Base-by-base conservation (phyloP, 768 basidiomycete genomes). In the Tulasnella calospora region DNA sequence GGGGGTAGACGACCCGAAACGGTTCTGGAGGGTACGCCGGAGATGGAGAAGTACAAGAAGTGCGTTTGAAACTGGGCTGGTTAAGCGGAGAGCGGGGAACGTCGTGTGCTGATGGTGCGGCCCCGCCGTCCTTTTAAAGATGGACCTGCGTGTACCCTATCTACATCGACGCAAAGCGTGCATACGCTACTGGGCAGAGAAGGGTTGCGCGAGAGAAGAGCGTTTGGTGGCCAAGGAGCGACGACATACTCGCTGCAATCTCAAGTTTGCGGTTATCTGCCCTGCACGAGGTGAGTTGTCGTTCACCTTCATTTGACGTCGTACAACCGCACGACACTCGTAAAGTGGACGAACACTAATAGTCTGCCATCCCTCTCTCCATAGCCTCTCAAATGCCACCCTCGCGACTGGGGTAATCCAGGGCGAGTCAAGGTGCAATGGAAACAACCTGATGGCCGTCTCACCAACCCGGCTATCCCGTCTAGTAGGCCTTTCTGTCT, bases 71-170 rank as follows among this genome's bases (percentile, higher is more conserved):
- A 33, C 51, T 71, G 33, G 71, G 36, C 71, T 72, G 21, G 35
- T 23, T 17, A 6, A 38, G 36, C 69, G 33, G 69, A 70, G 17
- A 70, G 38, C 33, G 38, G 21, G 23, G 71, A 30, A 33, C n/a
- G 38, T 33, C 40, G 75, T 70, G 69, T 77, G 71, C 71, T 46
- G 38, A 72, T 27, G 36, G 23, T 47, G 17, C 51, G 30, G 19
- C 36, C 30, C 19, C 30, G n/a, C 70, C 77, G 36, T 71, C 78
- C 33, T 61, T 73, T 79, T 76, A 19, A 82, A 98, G 96, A 82
- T 98, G 96, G 96, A 92, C 94, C 69, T 94, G 94, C 81, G 90
- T 99, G 82, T 99, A 99, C 84, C 97, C 97, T 7, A 93, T 98
- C 82, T 98, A 98, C 85, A 89, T 99, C 78, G 97, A 99, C 84